Base-by-base conservation (phyloP, 306 rosid genomes). In the Hippophae gyantsensis region DNA sequence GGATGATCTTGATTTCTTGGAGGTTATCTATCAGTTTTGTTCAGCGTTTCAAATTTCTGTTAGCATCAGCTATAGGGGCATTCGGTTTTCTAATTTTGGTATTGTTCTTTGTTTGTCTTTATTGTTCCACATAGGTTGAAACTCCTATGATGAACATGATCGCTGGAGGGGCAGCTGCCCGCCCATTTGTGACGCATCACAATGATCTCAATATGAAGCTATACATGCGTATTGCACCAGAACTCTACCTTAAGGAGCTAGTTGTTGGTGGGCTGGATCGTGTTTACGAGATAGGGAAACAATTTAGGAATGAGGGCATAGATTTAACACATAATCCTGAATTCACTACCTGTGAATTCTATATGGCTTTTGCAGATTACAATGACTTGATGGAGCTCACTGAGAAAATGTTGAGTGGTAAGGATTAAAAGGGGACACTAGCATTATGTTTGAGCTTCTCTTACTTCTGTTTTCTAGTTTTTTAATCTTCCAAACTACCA, bases 231-330 rank as follows among this genome's bases (percentile, higher is more conserved):
- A 74, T 82, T 79, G 82, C 84, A 0, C 82, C 84, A 3, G 84
- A 82, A 61, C 82, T 82, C 26, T 73, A 73, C 70, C 82, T 82
- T 12, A 82, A 82, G 69, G 74, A 82, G 68, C 73, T 82, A 54
- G 80, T 82, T 73, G 84, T 82, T 62, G 88, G 84, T 71, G 88
- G 80, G 40, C 68, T 78, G 43, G 79, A 76, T 41, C 87, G 87
- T 61, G 87, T 82, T 65, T 82, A 82, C 74, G 88, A 82, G 78
- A 82, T 82, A 43, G 88, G 88, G 27, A 79, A 82, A 65, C 84
- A 73, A 52, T 79, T 82, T 60, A 82, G 87, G 72, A 78, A 82
- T 52, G 82, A 81, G 78, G 87, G 84, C n/a, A 78, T 78, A 18
- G 87, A 78, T 76, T 73, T 82, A 75, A 82, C 84, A 1, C 87